These are phyloP conservation scores for Jaltomata sinuosa DNA, from an alignment of 257 asterid species.

Conservation along the genomic window DNA sequence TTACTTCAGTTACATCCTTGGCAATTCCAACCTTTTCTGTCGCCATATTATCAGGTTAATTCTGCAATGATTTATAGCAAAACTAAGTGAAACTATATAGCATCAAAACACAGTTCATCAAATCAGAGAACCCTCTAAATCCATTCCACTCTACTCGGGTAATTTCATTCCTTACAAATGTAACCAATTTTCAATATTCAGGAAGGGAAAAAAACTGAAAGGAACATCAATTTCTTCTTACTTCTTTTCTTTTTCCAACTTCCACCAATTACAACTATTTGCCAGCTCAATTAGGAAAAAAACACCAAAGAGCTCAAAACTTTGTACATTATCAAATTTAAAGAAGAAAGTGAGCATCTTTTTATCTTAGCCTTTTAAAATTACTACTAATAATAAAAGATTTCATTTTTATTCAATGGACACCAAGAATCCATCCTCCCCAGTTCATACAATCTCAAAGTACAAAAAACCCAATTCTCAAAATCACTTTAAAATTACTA, in stretches of 20 bases:
- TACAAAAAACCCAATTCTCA: background rate
- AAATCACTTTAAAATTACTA: background rate
- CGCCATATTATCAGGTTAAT: constrained; percentile 36
- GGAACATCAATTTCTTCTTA: background rate
- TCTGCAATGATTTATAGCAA: constrained; percentile 22
- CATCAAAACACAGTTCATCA: background rate
- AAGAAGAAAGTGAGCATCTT: background rate
- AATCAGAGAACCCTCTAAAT: background rate
- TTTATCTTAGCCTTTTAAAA: background rate
- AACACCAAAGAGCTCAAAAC: background rate
- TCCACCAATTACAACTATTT: background rate
- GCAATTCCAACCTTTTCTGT: constrained; percentile 61
- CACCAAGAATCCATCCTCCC: background rate
- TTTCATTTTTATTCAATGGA: background rate
- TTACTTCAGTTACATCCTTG: constrained; percentile 88
- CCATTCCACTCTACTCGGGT: background rate
- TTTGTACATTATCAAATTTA: background rate
- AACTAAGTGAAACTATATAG: background rate
- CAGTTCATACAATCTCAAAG: background rate
- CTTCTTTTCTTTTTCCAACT: background rate
- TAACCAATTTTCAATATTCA: background rate
- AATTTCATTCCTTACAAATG: background rate
- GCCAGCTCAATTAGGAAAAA: background rate
- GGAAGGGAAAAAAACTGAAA: background rate
- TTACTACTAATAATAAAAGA: background rate